These are phyloP conservation scores for Porphyrellus cyaneotinctus DNA, from an alignment of 768 basidiomycete genomes.

Conservation along the genomic window DNA sequence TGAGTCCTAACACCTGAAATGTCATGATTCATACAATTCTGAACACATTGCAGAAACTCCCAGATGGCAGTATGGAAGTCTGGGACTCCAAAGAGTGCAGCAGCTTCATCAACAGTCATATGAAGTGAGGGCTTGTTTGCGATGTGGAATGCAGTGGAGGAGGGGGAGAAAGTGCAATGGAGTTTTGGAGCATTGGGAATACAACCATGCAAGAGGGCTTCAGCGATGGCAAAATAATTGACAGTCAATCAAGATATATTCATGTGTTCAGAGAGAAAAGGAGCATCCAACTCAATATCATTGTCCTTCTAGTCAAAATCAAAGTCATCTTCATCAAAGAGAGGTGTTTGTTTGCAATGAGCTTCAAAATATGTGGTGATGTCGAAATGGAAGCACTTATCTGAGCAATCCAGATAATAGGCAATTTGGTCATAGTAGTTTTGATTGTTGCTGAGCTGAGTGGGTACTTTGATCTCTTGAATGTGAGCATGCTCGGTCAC, in stretches of 20 bases:
- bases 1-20: no score
- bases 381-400: conserved; percentile 2
- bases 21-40: no score
- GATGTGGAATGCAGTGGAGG: neutral
- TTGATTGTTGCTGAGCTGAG: neutral
- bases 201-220: neutral
- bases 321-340: neutral
- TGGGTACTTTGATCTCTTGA: no score
- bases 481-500: neutral
- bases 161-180: no score
- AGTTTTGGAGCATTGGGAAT: neutral
- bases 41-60: neutral
- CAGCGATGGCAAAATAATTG: neutral
- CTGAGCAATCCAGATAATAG: no score
- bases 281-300: neutral
- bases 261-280: neutral
- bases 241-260: neutral
- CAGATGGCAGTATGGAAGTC: neutral
- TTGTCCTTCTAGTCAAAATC: neutral
- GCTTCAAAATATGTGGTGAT: neutral
- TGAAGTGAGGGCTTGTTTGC: neutral
- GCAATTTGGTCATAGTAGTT: no score
- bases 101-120: neutral
- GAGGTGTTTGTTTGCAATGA: neutral
- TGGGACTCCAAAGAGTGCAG: neutral